Base-by-base conservation (phyloP, 2,329 filamentous ascomycete species). In the Colletotrichum karsti region DNA sequence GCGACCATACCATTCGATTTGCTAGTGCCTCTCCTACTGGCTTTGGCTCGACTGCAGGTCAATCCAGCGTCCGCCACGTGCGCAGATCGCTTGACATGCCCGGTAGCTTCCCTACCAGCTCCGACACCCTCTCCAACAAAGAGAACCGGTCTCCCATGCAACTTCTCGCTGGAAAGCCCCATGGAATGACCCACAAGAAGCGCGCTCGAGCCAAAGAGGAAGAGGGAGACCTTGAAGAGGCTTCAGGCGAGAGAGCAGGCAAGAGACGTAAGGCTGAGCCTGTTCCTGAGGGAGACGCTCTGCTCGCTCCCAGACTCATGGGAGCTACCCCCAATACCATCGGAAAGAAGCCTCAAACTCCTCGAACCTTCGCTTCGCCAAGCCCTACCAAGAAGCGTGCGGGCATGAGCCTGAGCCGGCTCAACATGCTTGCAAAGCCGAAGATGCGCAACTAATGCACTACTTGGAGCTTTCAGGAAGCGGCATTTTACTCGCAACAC, bases 141-240 rank as follows among this genome's bases (percentile, higher is more conserved):
- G 87, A 89, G 74, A 90, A 90, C 72, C 78, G 81, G 48, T 80
- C 80, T 2, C 85, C 83, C 6, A 71, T 75, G 20, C 73, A 69
- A 55, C 72, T 74, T 75, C 74, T 84, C 56, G 73, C 77, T n/a
- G 83, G 83, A 41, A 83, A 89, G 39, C 83, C 87, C 4, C 90
- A 91, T 72, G 90, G 90, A 18, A 87, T 92, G 79, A 77, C 82
- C 7, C 91, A 88, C 80, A 91, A 92, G 83, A 92, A 91, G 79
- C 87, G 90, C 26, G 84, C 86, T 72, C 84, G 89, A n/a, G 84
- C 85, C 15, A 85, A 79, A 58, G 85, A 84, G 57, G 87, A 89
- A 53, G 87, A 88, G 55, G 88, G 89, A 59, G 84, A 86, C 41
- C 84, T 83, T 53, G 87, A 89, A 44, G 87, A 88, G 61, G 88